Conservation (phyloP, 2,329 filamentous ascomycete genomes). For the Fusarium transvaalense region DNA sequence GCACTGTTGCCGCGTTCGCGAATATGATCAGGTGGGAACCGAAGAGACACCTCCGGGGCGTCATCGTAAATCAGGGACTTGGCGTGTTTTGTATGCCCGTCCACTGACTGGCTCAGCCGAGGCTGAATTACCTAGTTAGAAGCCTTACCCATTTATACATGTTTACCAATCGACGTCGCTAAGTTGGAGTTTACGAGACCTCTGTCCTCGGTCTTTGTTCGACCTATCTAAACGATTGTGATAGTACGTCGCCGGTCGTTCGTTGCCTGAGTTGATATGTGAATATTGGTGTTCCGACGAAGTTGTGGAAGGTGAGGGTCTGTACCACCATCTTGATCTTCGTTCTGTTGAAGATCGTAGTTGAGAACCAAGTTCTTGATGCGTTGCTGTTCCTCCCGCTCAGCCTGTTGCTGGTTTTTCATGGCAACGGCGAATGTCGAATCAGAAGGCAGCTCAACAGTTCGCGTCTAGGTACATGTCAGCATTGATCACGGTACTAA, state of each 20-base stretch:
- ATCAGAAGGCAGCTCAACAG: constrained; percentile 89
- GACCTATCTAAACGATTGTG: constrained; percentile 69
- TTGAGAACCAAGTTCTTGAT: constrained; percentile 99
- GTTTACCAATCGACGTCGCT: constrained; percentile 97
- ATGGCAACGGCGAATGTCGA: constrained; percentile 96
- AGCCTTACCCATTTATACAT: constrained; percentile 29
- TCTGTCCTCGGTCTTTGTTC: constrained; percentile 78
- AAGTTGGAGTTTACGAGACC: constrained; percentile 89
- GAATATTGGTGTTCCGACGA: constrained; percentile 59
- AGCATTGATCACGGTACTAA: background rate
- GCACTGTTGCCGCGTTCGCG: background rate
- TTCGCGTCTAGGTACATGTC: constrained; percentile 75
- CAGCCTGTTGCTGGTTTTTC: constrained; percentile 94
- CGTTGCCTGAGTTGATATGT: constrained; percentile 62
- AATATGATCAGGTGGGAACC: constrained; percentile 5
- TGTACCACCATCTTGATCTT: constrained; percentile 79
- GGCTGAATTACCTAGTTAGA: constrained; percentile 30
- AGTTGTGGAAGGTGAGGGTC: constrained; percentile 29
- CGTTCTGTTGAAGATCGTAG: constrained; percentile 89
- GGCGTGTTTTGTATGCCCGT: constrained; percentile 14
- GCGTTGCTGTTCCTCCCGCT: constrained; percentile 95
- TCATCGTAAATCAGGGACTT: constrained; percentile 1
- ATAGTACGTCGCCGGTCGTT: constrained; percentile 62
- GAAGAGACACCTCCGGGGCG: background rate
- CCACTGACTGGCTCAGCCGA: constrained; percentile 16